Percentiles rank a stretch among this genome's conserved stretches.
Evolutionary conservation across 2,329 filamentous ascomycete species (phyloP).

Genomic region (Aspergillus ibericus): DNA sequence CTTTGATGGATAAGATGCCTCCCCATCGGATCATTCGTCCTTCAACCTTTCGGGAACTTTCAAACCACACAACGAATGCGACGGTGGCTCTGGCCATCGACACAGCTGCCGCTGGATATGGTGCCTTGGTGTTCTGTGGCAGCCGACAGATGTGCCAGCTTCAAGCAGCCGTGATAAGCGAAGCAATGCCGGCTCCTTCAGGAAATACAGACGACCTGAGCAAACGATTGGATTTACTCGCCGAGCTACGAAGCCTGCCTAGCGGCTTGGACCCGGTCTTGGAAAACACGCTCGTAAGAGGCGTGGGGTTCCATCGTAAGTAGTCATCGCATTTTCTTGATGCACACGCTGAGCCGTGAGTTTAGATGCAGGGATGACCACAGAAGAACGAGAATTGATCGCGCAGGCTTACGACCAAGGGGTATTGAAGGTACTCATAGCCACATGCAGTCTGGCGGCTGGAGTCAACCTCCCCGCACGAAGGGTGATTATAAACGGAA

Average conservation of each 20-base stretch:
- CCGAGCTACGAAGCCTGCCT: conserved; percentile 64
- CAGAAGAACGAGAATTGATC: conserved; percentile 72
- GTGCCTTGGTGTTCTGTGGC: conserved; percentile 71
- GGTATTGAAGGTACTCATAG: conserved; percentile 68
- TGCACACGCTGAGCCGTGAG: conserved; percentile 28
- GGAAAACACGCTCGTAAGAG: conserved; percentile 62
- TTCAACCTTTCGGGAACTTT: conserved; percentile 62
- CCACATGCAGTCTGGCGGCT: conserved; percentile 77
- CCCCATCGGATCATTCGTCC: conserved; percentile 50
- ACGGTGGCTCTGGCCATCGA: conserved; percentile 70
- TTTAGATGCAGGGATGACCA: conserved; percentile 57
- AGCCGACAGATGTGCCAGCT: conserved; percentile 68
- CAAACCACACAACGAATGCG: conserved; percentile 66
- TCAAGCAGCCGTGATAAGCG: conserved; percentile 67
- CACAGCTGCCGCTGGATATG: conserved; percentile 67
- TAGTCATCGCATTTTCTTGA: conserved; percentile 9
- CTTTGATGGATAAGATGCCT: conserved; percentile 35
- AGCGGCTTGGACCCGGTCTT: conserved; percentile 67
- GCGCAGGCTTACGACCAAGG: conserved; percentile 70
- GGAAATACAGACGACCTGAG: conserved; percentile 54
- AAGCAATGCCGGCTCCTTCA: conserved; percentile 58
- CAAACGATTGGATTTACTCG: conserved; percentile 63
- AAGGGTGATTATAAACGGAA: conserved; percentile 72
- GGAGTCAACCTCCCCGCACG: conserved; percentile 75
- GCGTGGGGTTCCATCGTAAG: conserved; percentile 73